These are phyloP conservation scores for Dactylonectria estremocensis DNA, from an alignment of 2,329 filamentous ascomycete genomes.

Conservation along the genomic window DNA sequence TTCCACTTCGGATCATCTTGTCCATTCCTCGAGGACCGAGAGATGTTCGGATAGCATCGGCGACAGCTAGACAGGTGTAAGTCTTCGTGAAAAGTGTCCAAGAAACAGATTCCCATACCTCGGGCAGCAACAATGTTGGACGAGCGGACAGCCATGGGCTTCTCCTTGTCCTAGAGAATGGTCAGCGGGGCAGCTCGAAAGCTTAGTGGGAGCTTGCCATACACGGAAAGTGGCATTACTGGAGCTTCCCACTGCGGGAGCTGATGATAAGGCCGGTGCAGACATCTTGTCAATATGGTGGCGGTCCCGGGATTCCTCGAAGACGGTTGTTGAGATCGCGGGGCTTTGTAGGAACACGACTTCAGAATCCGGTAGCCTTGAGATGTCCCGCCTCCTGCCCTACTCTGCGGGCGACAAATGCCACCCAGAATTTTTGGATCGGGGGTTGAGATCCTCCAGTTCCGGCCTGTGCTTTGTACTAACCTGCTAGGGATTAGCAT, in stretches of 20 bases:
- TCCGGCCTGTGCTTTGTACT: constrained; percentile 50
- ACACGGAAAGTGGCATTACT: constrained; percentile 73
- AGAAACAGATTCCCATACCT: constrained; percentile 69
- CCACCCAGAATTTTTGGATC: constrained; percentile 59
- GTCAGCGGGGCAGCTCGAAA: constrained; percentile 58
- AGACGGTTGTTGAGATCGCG: constrained; percentile 47
- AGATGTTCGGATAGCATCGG: constrained; percentile 97
- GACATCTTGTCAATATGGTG: constrained; percentile 58
- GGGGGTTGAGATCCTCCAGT: constrained; percentile 58
- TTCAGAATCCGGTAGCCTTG: constrained; percentile 52
- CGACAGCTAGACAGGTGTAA: constrained; percentile 76
- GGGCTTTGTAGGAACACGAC: constrained; percentile 52
- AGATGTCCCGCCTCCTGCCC: constrained; percentile 60
- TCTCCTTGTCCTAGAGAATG: constrained; percentile 84
- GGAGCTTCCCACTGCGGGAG: constrained; percentile 54
- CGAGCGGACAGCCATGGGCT: constrained; percentile 96
- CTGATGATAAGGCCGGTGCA: constrained; percentile 56
- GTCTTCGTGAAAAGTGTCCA: constrained; percentile 7
- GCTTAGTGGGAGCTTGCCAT: constrained; percentile 53
- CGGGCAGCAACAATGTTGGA: constrained; percentile 97
- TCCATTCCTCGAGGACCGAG: constrained; percentile 98
- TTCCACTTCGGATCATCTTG: constrained; percentile 98
- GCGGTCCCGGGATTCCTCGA: constrained; percentile 45
- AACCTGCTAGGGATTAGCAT: constrained; percentile 46
- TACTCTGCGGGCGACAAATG: constrained; percentile 54